Evolutionary conservation across 768 basidiomycete species (phyloP).

Genomic region (Amyloporia xantha): DNA sequence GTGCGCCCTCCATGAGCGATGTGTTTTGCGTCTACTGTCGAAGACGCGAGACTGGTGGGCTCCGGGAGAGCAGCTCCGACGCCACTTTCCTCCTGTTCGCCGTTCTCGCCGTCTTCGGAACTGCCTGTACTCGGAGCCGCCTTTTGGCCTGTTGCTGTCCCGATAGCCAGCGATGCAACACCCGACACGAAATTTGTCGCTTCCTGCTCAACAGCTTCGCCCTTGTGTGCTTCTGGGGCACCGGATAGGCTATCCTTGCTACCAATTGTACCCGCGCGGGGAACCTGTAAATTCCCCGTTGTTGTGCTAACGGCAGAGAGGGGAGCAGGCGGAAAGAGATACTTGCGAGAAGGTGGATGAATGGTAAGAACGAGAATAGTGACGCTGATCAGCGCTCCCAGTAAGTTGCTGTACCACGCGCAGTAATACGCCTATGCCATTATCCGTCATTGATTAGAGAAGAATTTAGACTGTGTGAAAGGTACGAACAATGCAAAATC

Average conservation of each 20-base stretch:
- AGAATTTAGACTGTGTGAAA: background rate
- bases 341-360: slow-evolving; percentile 26
- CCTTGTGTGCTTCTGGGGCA: slow-evolving; percentile 29
- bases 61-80: slow-evolving; percentile 22
- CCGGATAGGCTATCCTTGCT: slow-evolving; percentile 28
- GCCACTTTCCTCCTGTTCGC: slow-evolving; percentile 12
- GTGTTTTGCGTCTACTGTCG: slow-evolving; percentile 23
- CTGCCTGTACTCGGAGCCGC: slow-evolving; percentile 14
- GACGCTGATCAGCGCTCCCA: slow-evolving; percentile 28
- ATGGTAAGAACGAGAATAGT: slow-evolving; percentile 31
- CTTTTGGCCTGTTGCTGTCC: slow-evolving; percentile 23
- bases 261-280: slow-evolving; percentile 26
- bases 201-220: slow-evolving; percentile 35
- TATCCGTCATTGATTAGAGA: background rate
- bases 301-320: slow-evolving; percentile 25
- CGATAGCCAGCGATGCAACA: slow-evolving; percentile 26
- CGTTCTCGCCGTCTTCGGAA: slow-evolving; percentile 19
- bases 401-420: slow-evolving; percentile 31
- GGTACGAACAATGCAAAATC: slow-evolving; percentile 22
- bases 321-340: slow-evolving; percentile 32
- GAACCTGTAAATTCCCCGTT: slow-evolving; percentile 28
- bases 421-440: slow-evolving; percentile 25
- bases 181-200: slow-evolving; percentile 29
- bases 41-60: slow-evolving; percentile 22
- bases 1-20: slow-evolving; percentile 17